Evolutionary conservation across 805 yeast genomes (phyloP), one percentile per base, ranked within the genome.

Genomic region (Kurtzmaniella fragi): DNA sequence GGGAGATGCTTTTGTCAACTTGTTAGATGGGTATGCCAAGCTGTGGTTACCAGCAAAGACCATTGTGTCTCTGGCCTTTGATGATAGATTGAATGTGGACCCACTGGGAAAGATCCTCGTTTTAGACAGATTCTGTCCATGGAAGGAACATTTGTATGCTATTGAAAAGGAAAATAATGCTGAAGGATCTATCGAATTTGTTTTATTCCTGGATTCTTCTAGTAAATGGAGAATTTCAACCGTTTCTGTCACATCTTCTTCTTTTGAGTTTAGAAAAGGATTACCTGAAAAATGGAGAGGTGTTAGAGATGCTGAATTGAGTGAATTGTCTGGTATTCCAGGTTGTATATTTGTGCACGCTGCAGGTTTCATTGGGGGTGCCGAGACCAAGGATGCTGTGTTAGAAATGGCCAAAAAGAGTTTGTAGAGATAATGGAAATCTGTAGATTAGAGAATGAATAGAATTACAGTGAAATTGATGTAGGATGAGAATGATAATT

Each of bases 361-460:
- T 32, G 86, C 95, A 31, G 98, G 99, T 0, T 93, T 93, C 64
- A 93, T 93, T 54, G 99, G 99, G 33, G 99, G 99, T 39, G 87
- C 91, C 41, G 72, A 80, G 54, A 75, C 95, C 17, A 67, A 72
- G 46, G 96, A 88, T 38, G 84, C 85, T 26, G 97, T 82, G 11
- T 57, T 88, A 42, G 62, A 77, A 54, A 72, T 93, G 61, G 97
- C 98, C 5, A 66, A 64, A 38, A 37, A 49, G 47, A 55, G 65
- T 10, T 53, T 59, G 45, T 49, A 38, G 14, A 17, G 29, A 36
- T 33, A 5, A 20, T 7, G 12, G 11, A 28, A 27, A 28, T 28
- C 13, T 9, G 6, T 15, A 9, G 11, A 35, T 10, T 17, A 35
- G 12, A 5, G 13, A 16, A 15, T 28, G 14, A 31, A 16, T 20